These are phyloP conservation scores for Hypoxylon rubiginosum DNA, from an alignment of 2,329 filamentous ascomycete genomes.

Conservation along the genomic window DNA sequence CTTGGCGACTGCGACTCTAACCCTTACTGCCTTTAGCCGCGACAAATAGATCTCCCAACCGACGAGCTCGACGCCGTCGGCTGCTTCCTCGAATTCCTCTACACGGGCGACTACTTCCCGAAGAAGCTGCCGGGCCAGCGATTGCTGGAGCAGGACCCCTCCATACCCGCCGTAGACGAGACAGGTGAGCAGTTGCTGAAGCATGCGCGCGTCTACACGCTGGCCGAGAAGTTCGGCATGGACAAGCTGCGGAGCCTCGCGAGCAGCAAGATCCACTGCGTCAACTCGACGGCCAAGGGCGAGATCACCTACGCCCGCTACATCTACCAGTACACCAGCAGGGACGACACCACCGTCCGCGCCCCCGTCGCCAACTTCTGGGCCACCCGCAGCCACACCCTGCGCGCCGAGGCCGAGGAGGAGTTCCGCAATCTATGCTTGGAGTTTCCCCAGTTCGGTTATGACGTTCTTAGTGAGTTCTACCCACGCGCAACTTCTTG, in stretches of 20 bases:
- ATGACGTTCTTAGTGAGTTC: slow-evolving; percentile 84
- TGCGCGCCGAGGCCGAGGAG: slow-evolving; percentile 86
- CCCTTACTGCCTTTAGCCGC: slow-evolving; percentile 59
- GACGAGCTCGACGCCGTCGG: slow-evolving; percentile 81
- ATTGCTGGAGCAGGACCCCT: slow-evolving; percentile 76
- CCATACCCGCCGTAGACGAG: slow-evolving; percentile 76
- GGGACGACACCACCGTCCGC: slow-evolving; percentile 79
- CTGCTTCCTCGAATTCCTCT: slow-evolving; percentile 86
- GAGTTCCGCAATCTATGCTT: slow-evolving; percentile 89
- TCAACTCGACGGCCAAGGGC: slow-evolving; percentile 87
- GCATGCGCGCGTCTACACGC: slow-evolving; percentile 89
- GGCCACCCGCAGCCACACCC: slow-evolving; percentile 82
- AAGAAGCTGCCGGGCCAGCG: slow-evolving; percentile 73
- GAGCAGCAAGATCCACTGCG: slow-evolving; percentile 91
- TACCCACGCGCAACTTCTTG: not conserved
- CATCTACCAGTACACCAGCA: slow-evolving; percentile 82
- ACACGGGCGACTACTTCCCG: slow-evolving; percentile 90
- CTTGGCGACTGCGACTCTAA: slow-evolving; percentile 19
- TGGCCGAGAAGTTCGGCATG: slow-evolving; percentile 83
- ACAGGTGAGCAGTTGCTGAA: slow-evolving; percentile 87
- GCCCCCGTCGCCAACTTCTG: slow-evolving; percentile 91
- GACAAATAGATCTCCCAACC: slow-evolving; percentile 75
- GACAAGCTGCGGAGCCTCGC: slow-evolving; percentile 79
- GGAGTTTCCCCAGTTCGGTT: slow-evolving; percentile 91
- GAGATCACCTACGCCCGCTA: slow-evolving; percentile 94